Conservation (phyloP, 306 rosid species). For the Castanospermum australe region DNA sequence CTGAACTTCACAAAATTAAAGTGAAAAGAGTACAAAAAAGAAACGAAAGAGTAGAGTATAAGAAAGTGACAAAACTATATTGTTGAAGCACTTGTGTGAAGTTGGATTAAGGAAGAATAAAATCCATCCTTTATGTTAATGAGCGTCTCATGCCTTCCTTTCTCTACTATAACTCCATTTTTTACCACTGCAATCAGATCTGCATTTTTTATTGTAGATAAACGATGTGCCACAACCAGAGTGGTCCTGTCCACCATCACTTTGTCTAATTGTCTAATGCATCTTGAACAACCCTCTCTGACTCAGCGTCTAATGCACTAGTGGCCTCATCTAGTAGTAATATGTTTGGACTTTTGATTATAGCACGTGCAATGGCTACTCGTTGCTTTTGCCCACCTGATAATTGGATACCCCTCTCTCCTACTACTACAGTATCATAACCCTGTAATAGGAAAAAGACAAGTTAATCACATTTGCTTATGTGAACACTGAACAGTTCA, state of each 20-base stretch:
- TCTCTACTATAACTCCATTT: constrained; percentile 70
- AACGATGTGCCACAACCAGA: constrained; percentile 69
- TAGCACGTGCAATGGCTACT: constrained; percentile 76
- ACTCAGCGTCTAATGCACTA: constrained; percentile 79
- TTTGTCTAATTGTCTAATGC: constrained; percentile 68
- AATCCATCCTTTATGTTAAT: constrained; percentile 53
- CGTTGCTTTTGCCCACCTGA: constrained; percentile 84
- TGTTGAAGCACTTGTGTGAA: constrained; percentile 49
- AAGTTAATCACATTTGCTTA: not conserved
- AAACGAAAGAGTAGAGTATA: not conserved
- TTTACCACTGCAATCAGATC: constrained; percentile 71
- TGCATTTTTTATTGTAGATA: constrained; percentile 76
- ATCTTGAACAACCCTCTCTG: constrained; percentile 80
- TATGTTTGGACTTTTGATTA: constrained; percentile 69
- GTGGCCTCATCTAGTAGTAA: constrained; percentile 78
- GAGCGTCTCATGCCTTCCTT: constrained; percentile 63
- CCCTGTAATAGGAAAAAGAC: constrained; percentile 37
- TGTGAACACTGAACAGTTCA: not conserved
- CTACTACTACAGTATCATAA: constrained; percentile 69
- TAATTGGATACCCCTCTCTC: constrained; percentile 69
- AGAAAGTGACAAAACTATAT: not conserved
- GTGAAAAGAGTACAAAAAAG: not conserved
- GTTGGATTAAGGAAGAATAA: constrained; percentile 71
- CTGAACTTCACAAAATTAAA: not conserved
- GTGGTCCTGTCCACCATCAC: constrained; percentile 73